A percentile compares a stretch with the other conserved stretches of the same genome.
These are phyloP conservation scores for Nepenthes mirabilis DNA, from an alignment of 148 eudicot species.

Conservation along the genomic window DNA sequence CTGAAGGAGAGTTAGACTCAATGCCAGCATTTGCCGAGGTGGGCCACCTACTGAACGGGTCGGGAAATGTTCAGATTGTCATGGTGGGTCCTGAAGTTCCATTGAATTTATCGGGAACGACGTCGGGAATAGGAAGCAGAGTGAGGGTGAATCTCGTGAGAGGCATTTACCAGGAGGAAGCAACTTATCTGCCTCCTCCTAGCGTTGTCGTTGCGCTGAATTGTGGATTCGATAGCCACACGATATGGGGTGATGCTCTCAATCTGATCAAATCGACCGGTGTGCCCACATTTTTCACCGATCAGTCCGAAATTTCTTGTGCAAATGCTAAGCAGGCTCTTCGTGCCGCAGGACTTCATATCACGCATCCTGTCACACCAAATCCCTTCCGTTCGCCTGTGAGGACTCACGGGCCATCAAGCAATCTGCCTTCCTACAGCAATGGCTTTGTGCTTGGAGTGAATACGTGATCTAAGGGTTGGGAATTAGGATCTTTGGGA, in stretches of 20 bases:
- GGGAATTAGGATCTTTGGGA: too few relatives aligned
- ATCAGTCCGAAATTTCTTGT: constrained; percentile 34
- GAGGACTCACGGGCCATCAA: constrained; percentile 21
- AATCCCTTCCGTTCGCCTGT: constrained; percentile 46
- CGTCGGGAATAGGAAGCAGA: constrained; percentile 30
- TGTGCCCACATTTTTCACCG: constrained; percentile 29
- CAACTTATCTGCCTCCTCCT: constrained; percentile 24
- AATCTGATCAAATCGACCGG: constrained; percentile 24
- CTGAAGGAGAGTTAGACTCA: constrained; percentile 45
- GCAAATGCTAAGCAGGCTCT: constrained; percentile 38
- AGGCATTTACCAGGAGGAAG: constrained; percentile 46
- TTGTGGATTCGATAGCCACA: constrained; percentile 23
- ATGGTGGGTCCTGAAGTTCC: constrained; percentile 49
- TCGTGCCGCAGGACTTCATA: constrained; percentile 25
- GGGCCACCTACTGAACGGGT: constrained; percentile 35
- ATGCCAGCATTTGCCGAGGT: constrained; percentile 44
- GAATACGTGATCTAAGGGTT: constrained; percentile 11
- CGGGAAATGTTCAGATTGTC: constrained; percentile 29
- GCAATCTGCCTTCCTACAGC: constrained; percentile 34
- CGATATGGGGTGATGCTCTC: constrained; percentile 32
- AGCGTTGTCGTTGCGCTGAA: constrained; percentile 25
- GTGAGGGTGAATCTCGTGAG: constrained; percentile 32
- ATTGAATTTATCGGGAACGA: constrained; percentile 28
- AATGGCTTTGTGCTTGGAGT: constrained; percentile 39
- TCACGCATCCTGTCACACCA: constrained; percentile 37